Evolutionary conservation across 1,139 yeast genomes (phyloP).

Genomic region (Kurtzmaniella quercitrusa): DNA sequence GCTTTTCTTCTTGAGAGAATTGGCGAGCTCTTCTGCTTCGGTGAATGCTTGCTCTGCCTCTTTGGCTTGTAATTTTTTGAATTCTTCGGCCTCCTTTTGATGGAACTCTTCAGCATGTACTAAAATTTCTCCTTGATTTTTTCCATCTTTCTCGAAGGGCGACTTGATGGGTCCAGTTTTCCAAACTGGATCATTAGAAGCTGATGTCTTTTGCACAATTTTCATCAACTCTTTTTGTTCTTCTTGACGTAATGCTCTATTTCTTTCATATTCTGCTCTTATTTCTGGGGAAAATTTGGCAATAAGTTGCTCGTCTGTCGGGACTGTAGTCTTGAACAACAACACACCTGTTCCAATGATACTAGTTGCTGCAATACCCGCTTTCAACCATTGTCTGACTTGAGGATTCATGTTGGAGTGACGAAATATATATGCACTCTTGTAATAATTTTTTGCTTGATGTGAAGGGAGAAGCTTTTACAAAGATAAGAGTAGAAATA

Average conservation of each 20-base stretch:
- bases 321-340: slow-evolving; percentile 67
- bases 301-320: slow-evolving; percentile 77
- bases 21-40: slow-evolving; percentile 34
- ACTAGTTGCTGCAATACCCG: slow-evolving; percentile 49
- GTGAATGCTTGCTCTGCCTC: slow-evolving; percentile 42
- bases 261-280: slow-evolving; percentile 68
- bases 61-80: slow-evolving; percentile 43
- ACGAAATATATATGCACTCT: neutral
- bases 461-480: too few species aligned
- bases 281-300: slow-evolving; percentile 78
- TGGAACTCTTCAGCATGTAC: slow-evolving; percentile 50
- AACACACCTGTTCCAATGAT: slow-evolving; percentile 67
- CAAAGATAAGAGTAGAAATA: too few species aligned
- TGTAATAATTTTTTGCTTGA: too few species aligned
- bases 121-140: slow-evolving; percentile 32
- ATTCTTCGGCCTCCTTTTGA: slow-evolving; percentile 40
- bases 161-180: slow-evolving; percentile 65
- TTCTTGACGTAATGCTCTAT: slow-evolving; percentile 55
- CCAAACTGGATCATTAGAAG: slow-evolving; percentile 76
- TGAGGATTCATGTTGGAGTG: slow-evolving; percentile 1
- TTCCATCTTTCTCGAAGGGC: slow-evolving; percentile 52
- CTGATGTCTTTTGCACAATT: slow-evolving; percentile 57
- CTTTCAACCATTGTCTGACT: slow-evolving; percentile 48
- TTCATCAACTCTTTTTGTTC: slow-evolving; percentile 67
- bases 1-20: slow-evolving; percentile 21